Evolutionary conservation across 495 filamentous ascomycete species (phyloP), one percentile per base, ranked within the genome.

Genomic region (Aspergillus diversus): DNA sequence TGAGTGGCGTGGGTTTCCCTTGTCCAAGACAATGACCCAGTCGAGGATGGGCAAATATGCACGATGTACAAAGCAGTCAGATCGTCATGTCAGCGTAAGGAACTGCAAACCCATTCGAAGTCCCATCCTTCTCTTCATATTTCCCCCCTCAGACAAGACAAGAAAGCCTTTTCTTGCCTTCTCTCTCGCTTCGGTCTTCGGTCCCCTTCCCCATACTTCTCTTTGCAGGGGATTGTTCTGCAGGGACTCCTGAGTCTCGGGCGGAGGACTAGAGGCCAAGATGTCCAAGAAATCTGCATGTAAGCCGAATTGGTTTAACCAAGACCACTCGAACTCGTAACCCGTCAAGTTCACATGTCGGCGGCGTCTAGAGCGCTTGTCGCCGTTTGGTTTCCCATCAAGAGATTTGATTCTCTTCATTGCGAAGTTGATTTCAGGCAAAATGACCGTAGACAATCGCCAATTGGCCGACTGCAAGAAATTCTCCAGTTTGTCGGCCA

Each of bases 281-380:
- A 47, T 17, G 7, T 42, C 60, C 57, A 50, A 7, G 50, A 21
- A 55, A 54, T 48, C 34, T 59, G 59, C 57, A 61, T 27, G 48
- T 49, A 35, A 47, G 31, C 48, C 53, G 61, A 59, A 51, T 48
- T 57, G 17, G 15, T 52, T 48, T 50, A 8, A 32, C 48, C 50
- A 55, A 59, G 59, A 57, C 65, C 68, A 64, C 64, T 60, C 54
- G 32, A 47, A 21, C 50, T 46, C 46, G 33, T 66, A 57, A 4
- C 15, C 34, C 57, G 17, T 68, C 33, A 64, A 35, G 31, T 33
- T 67, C 34, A 57, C 63, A 68, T 32, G 61, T 63, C 69, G 58
- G 60, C 56, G 65, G 76, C 75, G 75, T 76, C 69, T 79, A 76
- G 64, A 72, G 75, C 76, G 75, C 73, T 76, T 79, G 73, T 68